These are phyloP conservation scores for Ophiorrhiza pumila DNA, from an alignment of 257 asterid species.

Conservation along the genomic window DNA sequence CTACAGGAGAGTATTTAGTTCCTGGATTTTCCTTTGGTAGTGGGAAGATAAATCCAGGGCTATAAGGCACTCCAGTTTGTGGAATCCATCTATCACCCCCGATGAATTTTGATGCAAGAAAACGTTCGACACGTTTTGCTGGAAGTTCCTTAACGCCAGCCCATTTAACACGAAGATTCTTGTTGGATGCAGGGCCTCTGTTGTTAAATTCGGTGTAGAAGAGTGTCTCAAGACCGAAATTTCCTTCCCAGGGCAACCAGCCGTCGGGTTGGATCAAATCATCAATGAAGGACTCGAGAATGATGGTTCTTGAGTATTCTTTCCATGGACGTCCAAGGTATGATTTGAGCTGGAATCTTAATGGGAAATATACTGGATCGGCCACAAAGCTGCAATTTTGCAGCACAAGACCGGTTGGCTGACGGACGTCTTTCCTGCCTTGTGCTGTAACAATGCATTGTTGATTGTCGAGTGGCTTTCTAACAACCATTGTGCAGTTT, in stretches of 20 bases:
- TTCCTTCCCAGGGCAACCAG: slow-evolving; percentile 64
- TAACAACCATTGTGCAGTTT: slow-evolving; percentile 60
- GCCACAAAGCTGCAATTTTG: slow-evolving; percentile 70
- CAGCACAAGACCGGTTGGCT: slow-evolving; percentile 65
- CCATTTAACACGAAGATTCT: slow-evolving; percentile 55
- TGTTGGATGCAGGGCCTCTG: slow-evolving; percentile 62
- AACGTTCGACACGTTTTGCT: slow-evolving; percentile 42
- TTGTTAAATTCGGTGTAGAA: slow-evolving; percentile 79
- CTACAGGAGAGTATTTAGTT: slow-evolving; percentile 52
- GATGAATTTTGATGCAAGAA: slow-evolving; percentile 44
- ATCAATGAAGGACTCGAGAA: slow-evolving; percentile 66
- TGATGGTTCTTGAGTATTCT: slow-evolving; percentile 59
- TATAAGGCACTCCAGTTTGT: slow-evolving; percentile 40
- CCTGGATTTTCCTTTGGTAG: slow-evolving; percentile 48
- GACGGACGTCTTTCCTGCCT: slow-evolving; percentile 64
- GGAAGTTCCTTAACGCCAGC: slow-evolving; percentile 69
- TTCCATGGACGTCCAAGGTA: slow-evolving; percentile 88
- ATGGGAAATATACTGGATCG: slow-evolving; percentile 37
- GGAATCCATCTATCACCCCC: slow-evolving; percentile 59
- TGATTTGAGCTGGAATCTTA: slow-evolving; percentile 34
- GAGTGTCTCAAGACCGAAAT: slow-evolving; percentile 43
- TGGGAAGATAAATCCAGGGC: slow-evolving; percentile 44
- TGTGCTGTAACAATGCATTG: slow-evolving; percentile 81
- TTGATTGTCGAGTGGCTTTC: slow-evolving; percentile 66
- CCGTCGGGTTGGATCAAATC: slow-evolving; percentile 70